Evolutionary conservation across 345 rosid species (phyloP).

Genomic region (Citropsis articulata): DNA sequence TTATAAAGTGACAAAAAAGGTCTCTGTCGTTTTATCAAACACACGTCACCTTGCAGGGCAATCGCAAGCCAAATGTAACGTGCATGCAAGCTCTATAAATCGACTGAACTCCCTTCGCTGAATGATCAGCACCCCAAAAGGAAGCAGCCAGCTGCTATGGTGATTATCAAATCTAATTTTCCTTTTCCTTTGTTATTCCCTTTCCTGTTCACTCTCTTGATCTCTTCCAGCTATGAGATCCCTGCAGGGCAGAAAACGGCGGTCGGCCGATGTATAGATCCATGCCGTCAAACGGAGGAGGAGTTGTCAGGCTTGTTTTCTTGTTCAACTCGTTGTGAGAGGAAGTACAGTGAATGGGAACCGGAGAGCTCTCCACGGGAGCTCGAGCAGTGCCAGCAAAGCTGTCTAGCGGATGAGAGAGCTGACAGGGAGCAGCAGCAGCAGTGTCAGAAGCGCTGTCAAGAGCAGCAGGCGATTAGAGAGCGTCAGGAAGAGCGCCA

Average conservation of each 20-base stretch:
- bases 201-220: not conserved
- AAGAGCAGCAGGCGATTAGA: not conserved
- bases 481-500: no score
- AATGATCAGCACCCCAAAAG: no score
- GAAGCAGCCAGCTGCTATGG: not conserved
- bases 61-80: no score
- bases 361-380: slow-evolving; percentile 21
- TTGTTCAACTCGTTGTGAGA: not conserved
- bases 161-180: not conserved
- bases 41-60: no score
- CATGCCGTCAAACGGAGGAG: not conserved
- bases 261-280: not conserved
- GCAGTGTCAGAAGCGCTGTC: slow-evolving; percentile 21
- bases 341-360: not conserved
- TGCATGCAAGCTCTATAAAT: no score
- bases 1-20: no score
- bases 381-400: slow-evolving; percentile 30
- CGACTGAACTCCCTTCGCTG: no score
- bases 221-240: no score
- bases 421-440: not conserved
- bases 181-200: not conserved
- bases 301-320: not conserved
- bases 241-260: not conserved
- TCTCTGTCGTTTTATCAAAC: no score
- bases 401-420: slow-evolving; percentile 17